Evolutionary conservation across 345 rosid genomes (phyloP).

Genomic region (Aurinia saxatilis): DNA sequence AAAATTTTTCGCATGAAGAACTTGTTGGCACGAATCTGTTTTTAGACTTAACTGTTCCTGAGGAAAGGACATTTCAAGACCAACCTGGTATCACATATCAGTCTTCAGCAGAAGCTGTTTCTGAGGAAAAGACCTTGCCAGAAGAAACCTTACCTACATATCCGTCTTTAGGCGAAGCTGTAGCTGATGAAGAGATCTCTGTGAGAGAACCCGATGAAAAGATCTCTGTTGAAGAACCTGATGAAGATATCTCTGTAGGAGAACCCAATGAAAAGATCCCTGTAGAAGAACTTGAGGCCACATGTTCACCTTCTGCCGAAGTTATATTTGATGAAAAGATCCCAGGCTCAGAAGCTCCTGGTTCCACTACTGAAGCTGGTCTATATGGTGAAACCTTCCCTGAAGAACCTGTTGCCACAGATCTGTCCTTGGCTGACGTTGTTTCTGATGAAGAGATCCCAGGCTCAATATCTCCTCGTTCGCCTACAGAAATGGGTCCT

Average conservation of each 20-base stretch:
- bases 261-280: constrained; percentile 7
- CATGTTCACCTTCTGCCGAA: too few species aligned
- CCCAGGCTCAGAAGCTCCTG: constrained; percentile 5
- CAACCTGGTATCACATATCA: background rate
- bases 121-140: background rate
- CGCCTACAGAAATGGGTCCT: background rate
- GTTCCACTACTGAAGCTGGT: constrained; percentile 4
- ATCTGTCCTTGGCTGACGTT: background rate
- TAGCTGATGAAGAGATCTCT: background rate
- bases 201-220: constrained; percentile 7
- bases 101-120: background rate
- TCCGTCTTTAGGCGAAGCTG: constrained; percentile 6
- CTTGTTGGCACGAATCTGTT: constrained; percentile 8
- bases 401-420: constrained; percentile 2
- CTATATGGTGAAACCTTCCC: background rate
- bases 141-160: constrained; percentile 17
- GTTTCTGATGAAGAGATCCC: background rate
- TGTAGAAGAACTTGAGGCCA: background rate
- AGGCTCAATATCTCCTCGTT: constrained; percentile 2
- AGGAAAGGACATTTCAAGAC: background rate
- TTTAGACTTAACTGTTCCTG: background rate
- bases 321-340: background rate
- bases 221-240: background rate
- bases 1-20: constrained; percentile 7
- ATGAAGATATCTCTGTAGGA: background rate